Evolutionary conservation across 2,329 filamentous ascomycete genomes (phyloP).

Genomic region (Plenodomus tracheiphilus): DNA sequence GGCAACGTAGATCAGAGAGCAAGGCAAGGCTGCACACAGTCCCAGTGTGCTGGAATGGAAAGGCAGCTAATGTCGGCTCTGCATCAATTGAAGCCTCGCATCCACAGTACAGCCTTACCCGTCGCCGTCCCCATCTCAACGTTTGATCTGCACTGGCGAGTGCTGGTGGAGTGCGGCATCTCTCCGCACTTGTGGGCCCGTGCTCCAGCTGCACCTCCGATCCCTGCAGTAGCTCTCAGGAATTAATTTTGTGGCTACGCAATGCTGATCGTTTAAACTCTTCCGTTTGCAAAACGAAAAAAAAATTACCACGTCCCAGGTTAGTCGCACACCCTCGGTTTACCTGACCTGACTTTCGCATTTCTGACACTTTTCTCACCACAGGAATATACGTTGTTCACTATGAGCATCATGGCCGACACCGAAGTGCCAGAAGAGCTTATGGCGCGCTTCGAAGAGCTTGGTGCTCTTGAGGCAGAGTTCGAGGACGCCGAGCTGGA

Average conservation of each 20-base stretch:
- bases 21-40: neutral
- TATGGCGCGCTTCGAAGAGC: constrained; percentile 65
- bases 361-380: neutral
- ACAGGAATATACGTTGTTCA: neutral
- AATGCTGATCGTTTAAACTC: neutral
- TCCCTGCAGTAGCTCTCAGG: constrained; percentile 14
- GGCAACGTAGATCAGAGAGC: neutral
- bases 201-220: constrained; percentile 5
- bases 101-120: neutral
- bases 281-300: neutral
- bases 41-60: too few species aligned
- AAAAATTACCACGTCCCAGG: constrained; percentile 1
- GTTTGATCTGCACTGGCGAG: neutral
- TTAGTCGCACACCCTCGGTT: constrained; percentile 2
- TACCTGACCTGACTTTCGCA: too few species aligned
- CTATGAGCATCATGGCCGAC: constrained; percentile 25
- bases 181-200: constrained; percentile 12
- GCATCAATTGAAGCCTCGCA: neutral
- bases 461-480: constrained; percentile 78
- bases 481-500: constrained; percentile 83
- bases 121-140: neutral
- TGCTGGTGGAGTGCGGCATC: constrained; percentile 8
- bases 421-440: constrained; percentile 28
- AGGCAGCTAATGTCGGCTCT: too few species aligned
- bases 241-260: constrained; percentile 17